phyloP scores from a whole-genome alignment of 2,329 filamentous ascomycete species.

The Phaeosphaeriaceae sp. region DNA sequence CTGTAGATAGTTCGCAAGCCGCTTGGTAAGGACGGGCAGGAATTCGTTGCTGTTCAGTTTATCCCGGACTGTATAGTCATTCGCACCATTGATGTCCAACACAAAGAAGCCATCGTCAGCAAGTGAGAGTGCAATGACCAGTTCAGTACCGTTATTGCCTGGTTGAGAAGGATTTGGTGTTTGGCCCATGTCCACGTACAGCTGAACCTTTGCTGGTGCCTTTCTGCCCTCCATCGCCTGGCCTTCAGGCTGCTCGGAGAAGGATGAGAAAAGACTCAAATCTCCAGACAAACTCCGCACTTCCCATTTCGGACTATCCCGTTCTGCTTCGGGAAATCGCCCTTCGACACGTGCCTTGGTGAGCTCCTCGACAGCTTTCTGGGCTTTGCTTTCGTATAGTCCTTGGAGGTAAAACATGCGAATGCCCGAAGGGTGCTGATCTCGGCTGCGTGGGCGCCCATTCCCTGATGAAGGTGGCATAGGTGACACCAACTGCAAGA shows the following conservation, averaged over 20 bases:
- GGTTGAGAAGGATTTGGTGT: constrained; percentile 63
- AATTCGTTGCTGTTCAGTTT: constrained; percentile 77
- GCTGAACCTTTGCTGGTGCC: constrained; percentile 73
- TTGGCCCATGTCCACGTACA: constrained; percentile 75
- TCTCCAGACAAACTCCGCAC: constrained; percentile 71
- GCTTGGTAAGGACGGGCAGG: constrained; percentile 74
- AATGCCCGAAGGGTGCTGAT: constrained; percentile 38
- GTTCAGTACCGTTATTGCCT: constrained; percentile 68
- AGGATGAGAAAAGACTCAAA: constrained; percentile 66
- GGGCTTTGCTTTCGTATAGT: constrained; percentile 78
- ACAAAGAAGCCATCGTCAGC: constrained; percentile 63
- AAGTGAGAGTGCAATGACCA: constrained; percentile 70
- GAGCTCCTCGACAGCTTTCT: constrained; percentile 82
- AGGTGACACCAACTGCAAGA: constrained; percentile 73
- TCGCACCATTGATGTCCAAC: constrained; percentile 69
- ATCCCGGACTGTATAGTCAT: constrained; percentile 76
- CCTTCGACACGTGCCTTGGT: constrained; percentile 86
- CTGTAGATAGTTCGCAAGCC: constrained; percentile 76
- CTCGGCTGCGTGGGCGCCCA: constrained; percentile 42
- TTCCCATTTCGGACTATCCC: constrained; percentile 82
- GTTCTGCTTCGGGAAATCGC: constrained; percentile 82
- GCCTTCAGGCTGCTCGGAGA: constrained; percentile 74
- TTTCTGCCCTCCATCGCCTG: constrained; percentile 70
- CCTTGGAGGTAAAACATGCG: constrained; percentile 73
- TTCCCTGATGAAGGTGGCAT: constrained; percentile 30